These are phyloP conservation scores for Orychophragmus violaceus DNA, from an alignment of 345 rosid species.

Conservation along the genomic window DNA sequence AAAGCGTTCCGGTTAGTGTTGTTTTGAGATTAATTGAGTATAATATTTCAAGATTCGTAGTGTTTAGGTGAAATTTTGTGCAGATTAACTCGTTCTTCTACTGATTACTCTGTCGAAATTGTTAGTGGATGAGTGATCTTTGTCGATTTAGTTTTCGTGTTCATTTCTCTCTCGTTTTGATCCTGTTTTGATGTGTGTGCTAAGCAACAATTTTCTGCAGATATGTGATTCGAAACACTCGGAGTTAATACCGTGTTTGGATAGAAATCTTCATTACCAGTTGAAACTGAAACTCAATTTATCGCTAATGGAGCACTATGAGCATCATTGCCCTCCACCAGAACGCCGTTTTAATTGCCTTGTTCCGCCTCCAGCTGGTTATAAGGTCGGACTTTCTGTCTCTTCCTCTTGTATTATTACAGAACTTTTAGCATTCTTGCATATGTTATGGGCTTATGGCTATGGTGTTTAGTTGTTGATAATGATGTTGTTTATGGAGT, in stretches of 20 bases:
- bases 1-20: conserved; percentile 64
- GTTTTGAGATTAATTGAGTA: neutral
- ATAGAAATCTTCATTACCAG: conserved; percentile 75
- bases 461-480: conserved; percentile 33
- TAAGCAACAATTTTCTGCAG: conserved; percentile 25
- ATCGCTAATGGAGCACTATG: conserved; percentile 92
- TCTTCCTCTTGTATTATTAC: neutral
- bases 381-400: conserved; percentile 52
- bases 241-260: conserved; percentile 91
- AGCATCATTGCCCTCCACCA: conserved; percentile 82
- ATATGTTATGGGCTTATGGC: conserved; percentile 2
- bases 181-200: neutral
- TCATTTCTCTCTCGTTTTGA: neutral
- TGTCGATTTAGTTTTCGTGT: neutral
- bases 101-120: neutral
- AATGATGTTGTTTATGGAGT: conserved; percentile 38
- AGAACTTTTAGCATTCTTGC: no score
- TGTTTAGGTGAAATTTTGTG: neutral
- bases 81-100: neutral
- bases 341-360: conserved; percentile 86
- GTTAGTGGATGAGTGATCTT: neutral
- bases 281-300: conserved; percentile 68
- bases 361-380: conserved; percentile 80
- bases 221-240: conserved; percentile 72
- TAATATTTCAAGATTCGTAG: neutral